Evolutionary conservation across 2,329 filamentous ascomycete genomes (phyloP), one percentile per base, ranked within the genome.

Genomic region (Fusarium brachygibbosum): DNA sequence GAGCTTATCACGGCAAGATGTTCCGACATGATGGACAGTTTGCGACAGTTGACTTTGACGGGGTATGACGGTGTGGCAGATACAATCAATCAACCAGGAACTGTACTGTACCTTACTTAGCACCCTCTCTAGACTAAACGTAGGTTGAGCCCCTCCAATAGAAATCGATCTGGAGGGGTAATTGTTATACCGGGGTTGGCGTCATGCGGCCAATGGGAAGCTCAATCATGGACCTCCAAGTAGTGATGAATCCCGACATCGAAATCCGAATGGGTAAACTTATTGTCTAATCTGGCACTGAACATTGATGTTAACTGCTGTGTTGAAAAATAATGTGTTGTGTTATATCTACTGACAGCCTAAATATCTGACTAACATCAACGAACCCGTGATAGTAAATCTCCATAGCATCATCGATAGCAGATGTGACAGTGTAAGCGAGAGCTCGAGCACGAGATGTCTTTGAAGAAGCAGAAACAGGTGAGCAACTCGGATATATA

Each of bases 1-100:
- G 86, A 87, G 76, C 80, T 78, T 56, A 81, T 80, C 54, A 66
- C 52, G 42, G 79, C 71, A 21, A 72, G 63, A 37, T 72, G 61
- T 51, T 70, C 65, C 31, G 78, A 74, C 78, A 80, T 80, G 58
- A 69, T 74, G 59, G 51, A 60, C 23, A 58, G 42, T 54, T 73
- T 70, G 66, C 37, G 59, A 65, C 60, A 41, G 64, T 58, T 64
- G 57, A 62, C 55, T 45, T 71, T 56, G 60, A 63, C 28, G 55
- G 48, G 55, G 57, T 61, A 73, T 70, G 69, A 68, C 58, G 69
- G 65, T 66, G 66, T 66, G 66, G 70, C 63, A 72, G 69, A 68
- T 62, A 52, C 59, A 66, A 48, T 68, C 44, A 65, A 49, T 68
- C 37, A 64, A 57, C 59, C 46, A 66, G 67, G 63, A 63, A 50